These are phyloP conservation scores for Akanthomyces dipterigenus DNA, from an alignment of 2,329 filamentous ascomycete genomes.

Conservation along the genomic window DNA sequence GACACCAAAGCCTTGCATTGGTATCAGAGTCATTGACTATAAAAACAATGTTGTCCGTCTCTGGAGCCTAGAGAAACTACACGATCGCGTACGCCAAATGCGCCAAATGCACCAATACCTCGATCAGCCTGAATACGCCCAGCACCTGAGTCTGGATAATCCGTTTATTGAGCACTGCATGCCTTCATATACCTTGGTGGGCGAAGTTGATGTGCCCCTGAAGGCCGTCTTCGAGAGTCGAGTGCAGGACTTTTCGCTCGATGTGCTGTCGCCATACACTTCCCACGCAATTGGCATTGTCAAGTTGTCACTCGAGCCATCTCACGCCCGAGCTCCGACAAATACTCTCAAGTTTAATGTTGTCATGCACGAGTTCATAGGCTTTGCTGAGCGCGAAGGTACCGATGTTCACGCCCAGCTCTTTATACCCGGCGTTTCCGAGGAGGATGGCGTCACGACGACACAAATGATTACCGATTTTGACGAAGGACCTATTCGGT, in stretches of 20 bases:
- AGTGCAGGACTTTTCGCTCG: slow-evolving; percentile 88
- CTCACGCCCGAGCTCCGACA: slow-evolving; percentile 82
- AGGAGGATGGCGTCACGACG: slow-evolving; percentile 86
- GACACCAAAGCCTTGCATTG: slow-evolving; percentile 82
- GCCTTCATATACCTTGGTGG: slow-evolving; percentile 85
- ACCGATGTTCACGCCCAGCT: slow-evolving; percentile 93
- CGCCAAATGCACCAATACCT: slow-evolving; percentile 95
- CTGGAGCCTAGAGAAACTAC: slow-evolving; percentile 91
- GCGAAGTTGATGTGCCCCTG: slow-evolving; percentile 87
- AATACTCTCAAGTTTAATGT: slow-evolving; percentile 97
- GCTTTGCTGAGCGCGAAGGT: slow-evolving; percentile 92
- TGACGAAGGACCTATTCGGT: slow-evolving; percentile 84
- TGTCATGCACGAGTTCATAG: slow-evolving; percentile 92
- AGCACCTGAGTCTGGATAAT: slow-evolving; percentile 87
- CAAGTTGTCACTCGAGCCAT: slow-evolving; percentile 85
- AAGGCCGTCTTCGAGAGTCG: slow-evolving; percentile 89
- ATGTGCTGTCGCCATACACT: slow-evolving; percentile 88
- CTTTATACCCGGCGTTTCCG: slow-evolving; percentile 87
- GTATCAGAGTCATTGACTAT: slow-evolving; percentile 85
- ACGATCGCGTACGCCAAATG: slow-evolving; percentile 83
- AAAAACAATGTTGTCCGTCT: slow-evolving; percentile 78
- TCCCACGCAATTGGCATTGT: slow-evolving; percentile 86
- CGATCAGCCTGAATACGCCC: slow-evolving; percentile 87
- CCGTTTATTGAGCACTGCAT: slow-evolving; percentile 88
- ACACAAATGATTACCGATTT: slow-evolving; percentile 93